phyloP scores from a whole-genome alignment of 75 land plant species.

The Chamaecyparis obtusa region DNA sequence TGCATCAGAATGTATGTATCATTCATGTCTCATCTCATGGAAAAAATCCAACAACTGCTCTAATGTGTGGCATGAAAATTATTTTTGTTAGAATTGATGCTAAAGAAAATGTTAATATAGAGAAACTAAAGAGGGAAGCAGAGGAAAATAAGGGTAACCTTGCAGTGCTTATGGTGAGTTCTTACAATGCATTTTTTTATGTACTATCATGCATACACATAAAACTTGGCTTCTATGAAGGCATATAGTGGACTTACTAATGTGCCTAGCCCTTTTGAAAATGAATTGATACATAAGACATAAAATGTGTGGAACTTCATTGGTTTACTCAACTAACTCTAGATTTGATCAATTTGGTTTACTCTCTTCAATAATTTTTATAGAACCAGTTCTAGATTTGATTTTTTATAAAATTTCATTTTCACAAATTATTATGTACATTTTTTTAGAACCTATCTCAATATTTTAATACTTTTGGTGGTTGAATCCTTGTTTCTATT shows the following conservation, averaged over 20 bases:
- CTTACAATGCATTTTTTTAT: background rate
- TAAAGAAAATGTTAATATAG: slow-evolving; percentile 93
- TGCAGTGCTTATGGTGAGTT: slow-evolving; percentile 86
- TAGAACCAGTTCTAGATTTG: no score
- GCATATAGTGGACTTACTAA: background rate
- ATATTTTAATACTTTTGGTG: no score
- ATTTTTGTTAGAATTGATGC: slow-evolving; percentile 96
- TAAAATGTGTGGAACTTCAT: background rate
- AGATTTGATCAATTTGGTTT: no score
- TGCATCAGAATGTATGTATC: slow-evolving; percentile 91
- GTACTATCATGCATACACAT: background rate
- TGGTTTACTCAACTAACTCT: no score
- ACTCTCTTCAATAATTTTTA: no score
- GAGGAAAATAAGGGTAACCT: slow-evolving; percentile 83
- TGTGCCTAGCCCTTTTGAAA: background rate
- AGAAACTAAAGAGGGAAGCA: slow-evolving; percentile 83
- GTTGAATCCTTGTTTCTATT: no score
- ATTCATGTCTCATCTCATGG: slow-evolving; percentile 98
- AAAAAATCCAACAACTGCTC: slow-evolving; percentile 99
- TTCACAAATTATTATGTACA: no score
- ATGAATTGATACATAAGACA: background rate
- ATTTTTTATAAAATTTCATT: no score
- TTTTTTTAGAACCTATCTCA: no score
- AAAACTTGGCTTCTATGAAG: background rate
- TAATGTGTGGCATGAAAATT: slow-evolving; percentile 99